A percentile compares a stretch with the other conserved stretches of the same genome.
These are phyloP conservation scores for Fagopyrum esculentum DNA, from an alignment of 148 eudicot genomes.

Conservation along the genomic window DNA sequence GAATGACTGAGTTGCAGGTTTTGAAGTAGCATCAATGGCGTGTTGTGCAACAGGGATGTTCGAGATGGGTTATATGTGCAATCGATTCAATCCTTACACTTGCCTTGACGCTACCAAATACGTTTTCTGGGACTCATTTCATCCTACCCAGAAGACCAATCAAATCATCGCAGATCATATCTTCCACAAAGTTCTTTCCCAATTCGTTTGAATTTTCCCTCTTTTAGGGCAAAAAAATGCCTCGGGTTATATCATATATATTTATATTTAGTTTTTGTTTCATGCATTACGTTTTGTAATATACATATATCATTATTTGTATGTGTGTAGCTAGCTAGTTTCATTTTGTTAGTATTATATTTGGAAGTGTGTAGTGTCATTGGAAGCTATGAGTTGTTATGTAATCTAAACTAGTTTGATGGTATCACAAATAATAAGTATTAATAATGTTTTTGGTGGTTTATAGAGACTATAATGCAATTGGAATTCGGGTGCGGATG, in stretches of 20 bases:
- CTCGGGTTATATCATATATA: not conserved
- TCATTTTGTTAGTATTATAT: not conserved
- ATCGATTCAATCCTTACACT: constrained; percentile 29
- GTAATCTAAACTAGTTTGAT: too few relatives aligned
- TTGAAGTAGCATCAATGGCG: constrained; percentile 43
- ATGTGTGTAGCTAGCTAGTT: not conserved
- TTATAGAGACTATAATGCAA: too few relatives aligned
- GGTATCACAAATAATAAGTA: too few relatives aligned
- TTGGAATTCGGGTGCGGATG: too few relatives aligned
- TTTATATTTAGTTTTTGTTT: not conserved
- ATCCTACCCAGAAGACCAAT: constrained; percentile 63
- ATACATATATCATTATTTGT: not conserved
- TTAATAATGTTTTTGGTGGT: too few relatives aligned
- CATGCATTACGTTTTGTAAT: not conserved
- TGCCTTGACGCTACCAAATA: constrained; percentile 58
- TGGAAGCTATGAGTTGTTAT: too few relatives aligned
- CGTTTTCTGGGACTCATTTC: constrained; percentile 86
- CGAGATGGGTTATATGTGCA: constrained; percentile 64
- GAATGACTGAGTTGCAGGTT: constrained; percentile 29
- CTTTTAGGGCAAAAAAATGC: not conserved
- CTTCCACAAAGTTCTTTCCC: constrained; percentile 24
- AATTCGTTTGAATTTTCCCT: constrained; percentile 20
- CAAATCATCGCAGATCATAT: constrained; percentile 35
- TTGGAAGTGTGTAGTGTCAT: not conserved
- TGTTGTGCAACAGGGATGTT: constrained; percentile 69